Conservation (phyloP, 805 yeast genomes). For the Ogataea haglerorum region DNA sequence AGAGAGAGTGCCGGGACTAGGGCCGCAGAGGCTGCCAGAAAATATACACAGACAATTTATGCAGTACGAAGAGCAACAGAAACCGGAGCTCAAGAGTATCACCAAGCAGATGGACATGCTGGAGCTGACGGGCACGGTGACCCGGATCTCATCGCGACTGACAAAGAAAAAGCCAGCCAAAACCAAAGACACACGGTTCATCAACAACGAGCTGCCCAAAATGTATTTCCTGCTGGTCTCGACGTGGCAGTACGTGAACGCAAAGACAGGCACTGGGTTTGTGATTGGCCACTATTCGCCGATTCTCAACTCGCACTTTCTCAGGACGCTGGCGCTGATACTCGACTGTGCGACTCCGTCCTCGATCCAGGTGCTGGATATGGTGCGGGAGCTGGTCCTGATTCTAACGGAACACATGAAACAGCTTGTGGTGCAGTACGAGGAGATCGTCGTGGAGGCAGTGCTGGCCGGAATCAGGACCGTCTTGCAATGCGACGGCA, state of each 20-base stretch:
- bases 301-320: slow-evolving; percentile 52
- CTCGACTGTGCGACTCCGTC: slow-evolving; percentile 58
- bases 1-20: slow-evolving; percentile 29
- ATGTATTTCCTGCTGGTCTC: slow-evolving; percentile 55
- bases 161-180: background rate
- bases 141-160: slow-evolving; percentile 40
- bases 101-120: slow-evolving; percentile 19
- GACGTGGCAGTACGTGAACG: slow-evolving; percentile 40
- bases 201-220: slow-evolving; percentile 36
- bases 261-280: slow-evolving; percentile 39
- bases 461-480: slow-evolving; percentile 11
- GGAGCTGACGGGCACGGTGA: slow-evolving; percentile 37
- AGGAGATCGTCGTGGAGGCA: slow-evolving; percentile 14
- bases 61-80: slow-evolving; percentile 12
- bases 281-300: slow-evolving; percentile 53
- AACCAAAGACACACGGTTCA: slow-evolving; percentile 32
- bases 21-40: slow-evolving; percentile 41
- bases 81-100: slow-evolving; percentile 6
- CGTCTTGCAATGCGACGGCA: background rate
- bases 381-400: slow-evolving; percentile 51
- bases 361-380: slow-evolving; percentile 46
- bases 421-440: slow-evolving; percentile 5
- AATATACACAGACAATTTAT: slow-evolving; percentile 43
- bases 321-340: slow-evolving; percentile 56
- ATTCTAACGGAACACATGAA: slow-evolving; percentile 23